A percentile compares a stretch with the other conserved stretches of the same genome.
These are phyloP conservation scores for Stenocarpella maydis DNA, from an alignment of 2,329 filamentous ascomycete genomes.

Conservation along the genomic window DNA sequence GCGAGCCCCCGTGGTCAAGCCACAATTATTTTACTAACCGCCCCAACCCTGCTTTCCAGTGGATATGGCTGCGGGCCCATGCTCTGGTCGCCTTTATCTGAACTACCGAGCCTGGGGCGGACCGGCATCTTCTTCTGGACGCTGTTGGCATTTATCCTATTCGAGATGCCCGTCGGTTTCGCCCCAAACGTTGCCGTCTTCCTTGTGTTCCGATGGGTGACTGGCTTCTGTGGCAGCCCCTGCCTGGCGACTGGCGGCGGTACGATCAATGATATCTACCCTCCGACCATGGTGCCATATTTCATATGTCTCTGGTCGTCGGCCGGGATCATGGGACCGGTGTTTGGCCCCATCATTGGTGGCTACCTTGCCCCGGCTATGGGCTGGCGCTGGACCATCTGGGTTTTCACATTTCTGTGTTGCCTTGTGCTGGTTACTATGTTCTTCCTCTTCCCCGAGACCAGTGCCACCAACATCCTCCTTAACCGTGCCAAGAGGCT, in stretches of 20 bases:
- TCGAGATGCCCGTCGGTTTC: constrained; percentile 7
- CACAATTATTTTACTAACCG: too few relatives aligned
- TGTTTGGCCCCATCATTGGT: constrained; percentile 12
- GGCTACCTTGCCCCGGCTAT: not conserved
- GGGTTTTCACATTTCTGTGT: constrained; percentile 4
- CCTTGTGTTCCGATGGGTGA: constrained; percentile 8
- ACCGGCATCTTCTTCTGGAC: constrained; percentile 17
- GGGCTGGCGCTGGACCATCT: constrained; percentile 21
- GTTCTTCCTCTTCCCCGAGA: constrained; percentile 22
- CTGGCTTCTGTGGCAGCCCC: constrained; percentile 7
- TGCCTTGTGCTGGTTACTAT: not conserved
- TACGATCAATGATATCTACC: constrained; percentile 15
- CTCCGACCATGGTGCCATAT: not conserved
- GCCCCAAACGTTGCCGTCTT: constrained; percentile 3
- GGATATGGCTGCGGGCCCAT: constrained; percentile 15
- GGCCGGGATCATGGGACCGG: not conserved
- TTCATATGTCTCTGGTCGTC: not conserved
- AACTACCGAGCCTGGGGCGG: constrained; percentile 10
- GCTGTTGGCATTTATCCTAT: constrained; percentile 30
- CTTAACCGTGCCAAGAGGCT: constrained; percentile 2
- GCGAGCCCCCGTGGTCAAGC: too few relatives aligned
- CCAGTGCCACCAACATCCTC: constrained; percentile 6
- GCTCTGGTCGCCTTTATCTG: constrained; percentile 20
- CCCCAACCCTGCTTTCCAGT: constrained; percentile 56
- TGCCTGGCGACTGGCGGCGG: constrained; percentile 3